Conservation (phyloP, 371 early-diverging fungal genomes). For the Nosema granulosis region DNA sequence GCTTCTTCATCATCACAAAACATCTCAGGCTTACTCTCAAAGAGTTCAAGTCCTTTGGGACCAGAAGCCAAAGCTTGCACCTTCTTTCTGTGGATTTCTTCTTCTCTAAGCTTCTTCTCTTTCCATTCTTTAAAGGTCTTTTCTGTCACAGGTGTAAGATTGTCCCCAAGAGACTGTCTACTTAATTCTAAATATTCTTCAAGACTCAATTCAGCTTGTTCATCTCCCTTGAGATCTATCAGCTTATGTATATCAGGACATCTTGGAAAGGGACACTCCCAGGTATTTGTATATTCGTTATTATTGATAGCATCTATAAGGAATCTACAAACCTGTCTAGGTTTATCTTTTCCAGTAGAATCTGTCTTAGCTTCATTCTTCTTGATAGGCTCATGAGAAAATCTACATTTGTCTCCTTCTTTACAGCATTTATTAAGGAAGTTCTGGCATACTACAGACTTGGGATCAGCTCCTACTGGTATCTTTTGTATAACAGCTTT, state of each 20-base stretch:
- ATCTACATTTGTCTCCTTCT: constrained; percentile 90
- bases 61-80: constrained; percentile 67
- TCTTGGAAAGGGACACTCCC: constrained; percentile 81
- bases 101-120: constrained; percentile 74
- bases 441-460: constrained; percentile 84
- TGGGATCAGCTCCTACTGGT: constrained; percentile 90
- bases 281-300: constrained; percentile 92
- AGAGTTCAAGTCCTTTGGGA: constrained; percentile 78
- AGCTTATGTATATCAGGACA: constrained; percentile 59
- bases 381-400: constrained; percentile 88
- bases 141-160: constrained; percentile 86
- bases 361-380: constrained; percentile 77
- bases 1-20: constrained; percentile 74
- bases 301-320: constrained; percentile 94
- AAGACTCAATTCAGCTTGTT: constrained; percentile 50
- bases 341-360: constrained; percentile 68
- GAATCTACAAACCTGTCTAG: constrained; percentile 86
- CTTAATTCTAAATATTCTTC: constrained; percentile 66
- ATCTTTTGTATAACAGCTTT: constrained; percentile 81
- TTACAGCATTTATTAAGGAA: constrained; percentile 84
- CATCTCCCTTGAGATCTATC: constrained; percentile 50
- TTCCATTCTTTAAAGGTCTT: constrained; percentile 91
- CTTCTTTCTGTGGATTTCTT: constrained; percentile 78
- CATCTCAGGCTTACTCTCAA: constrained; percentile 87
- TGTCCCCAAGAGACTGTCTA: constrained; percentile 83